Conservation (phyloP, 129 eudicot species). For the Centaurea solstitialis region DNA sequence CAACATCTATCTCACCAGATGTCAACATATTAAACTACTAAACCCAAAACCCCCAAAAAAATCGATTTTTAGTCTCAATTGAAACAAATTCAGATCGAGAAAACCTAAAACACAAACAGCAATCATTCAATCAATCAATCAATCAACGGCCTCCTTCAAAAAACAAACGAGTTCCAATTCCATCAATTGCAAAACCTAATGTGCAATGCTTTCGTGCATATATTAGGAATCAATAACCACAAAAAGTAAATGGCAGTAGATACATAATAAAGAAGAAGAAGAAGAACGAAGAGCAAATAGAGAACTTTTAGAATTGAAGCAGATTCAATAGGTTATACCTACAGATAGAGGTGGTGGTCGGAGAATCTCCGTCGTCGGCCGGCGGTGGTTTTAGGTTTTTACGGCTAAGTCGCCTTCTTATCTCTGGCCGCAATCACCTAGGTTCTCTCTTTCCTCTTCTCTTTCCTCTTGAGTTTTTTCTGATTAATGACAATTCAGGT, state of each 20-base stretch:
- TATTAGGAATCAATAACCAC: background rate
- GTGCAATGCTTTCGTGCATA: background rate
- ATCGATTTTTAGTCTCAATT: background rate
- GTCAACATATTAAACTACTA: background rate
- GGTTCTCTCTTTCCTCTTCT: constrained; percentile 6
- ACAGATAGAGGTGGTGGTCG: background rate
- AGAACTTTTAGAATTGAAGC: background rate
- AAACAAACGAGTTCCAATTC: background rate
- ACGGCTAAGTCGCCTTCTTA: constrained; percentile 33
- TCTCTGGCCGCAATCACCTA: constrained; percentile 28
- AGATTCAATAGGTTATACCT: constrained; percentile 27
- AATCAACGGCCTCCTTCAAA: background rate
- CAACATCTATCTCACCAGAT: background rate
- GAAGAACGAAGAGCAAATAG: background rate
- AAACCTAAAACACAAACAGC: background rate
- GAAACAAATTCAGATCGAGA: background rate
- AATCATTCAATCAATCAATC: too few species aligned
- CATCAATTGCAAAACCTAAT: background rate
- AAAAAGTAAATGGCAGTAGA: background rate
- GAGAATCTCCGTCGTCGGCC: background rate
- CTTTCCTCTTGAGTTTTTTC: background rate
- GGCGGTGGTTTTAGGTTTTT: constrained; percentile 13
- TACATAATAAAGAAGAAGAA: background rate
- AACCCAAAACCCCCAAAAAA: background rate
- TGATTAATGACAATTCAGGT: constrained; percentile 26